Conservation (phyloP, 1,284 basidiomycete species). For the Tilletiopsis washingtonensis region DNA sequence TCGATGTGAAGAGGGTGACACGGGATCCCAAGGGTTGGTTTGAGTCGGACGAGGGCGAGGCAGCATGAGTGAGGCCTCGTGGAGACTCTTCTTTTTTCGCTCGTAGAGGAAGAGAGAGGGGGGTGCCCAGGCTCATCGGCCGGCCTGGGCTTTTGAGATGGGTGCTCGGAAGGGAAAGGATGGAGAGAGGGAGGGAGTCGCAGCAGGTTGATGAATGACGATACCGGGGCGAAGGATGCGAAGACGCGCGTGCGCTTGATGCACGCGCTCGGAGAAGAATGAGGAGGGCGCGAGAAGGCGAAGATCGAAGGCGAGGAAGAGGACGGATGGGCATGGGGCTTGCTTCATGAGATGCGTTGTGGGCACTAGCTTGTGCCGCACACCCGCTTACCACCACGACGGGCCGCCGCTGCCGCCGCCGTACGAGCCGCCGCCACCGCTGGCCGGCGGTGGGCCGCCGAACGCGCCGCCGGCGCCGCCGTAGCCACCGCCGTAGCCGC, state of each 20-base stretch:
- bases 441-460: conserved; percentile 4
- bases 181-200: neutral
- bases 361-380: neutral
- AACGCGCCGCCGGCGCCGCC: conserved; percentile 8
- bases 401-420: conserved; percentile 5
- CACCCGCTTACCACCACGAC: conserved; percentile 5
- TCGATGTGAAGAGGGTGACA: too few species aligned
- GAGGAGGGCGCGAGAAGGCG: neutral
- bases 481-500: conserved; percentile 10
- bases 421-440: conserved; percentile 7
- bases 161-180: neutral
- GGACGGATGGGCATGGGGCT: conserved; percentile 1
- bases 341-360: neutral
- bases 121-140: too few species aligned
- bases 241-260: conserved; percentile 7
- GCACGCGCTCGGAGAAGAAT: conserved; percentile 1
- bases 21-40: too few species aligned
- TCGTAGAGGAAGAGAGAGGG: too few species aligned
- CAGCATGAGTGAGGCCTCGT: too few species aligned
- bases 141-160: too few species aligned
- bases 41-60: too few species aligned
- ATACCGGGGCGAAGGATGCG: neutral
- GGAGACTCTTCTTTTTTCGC: too few species aligned
- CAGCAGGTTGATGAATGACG: neutral
- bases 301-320: conserved; percentile 2